Conservation (phyloP, 768 basidiomycete species). For the Lepiota subincarnata region DNA sequence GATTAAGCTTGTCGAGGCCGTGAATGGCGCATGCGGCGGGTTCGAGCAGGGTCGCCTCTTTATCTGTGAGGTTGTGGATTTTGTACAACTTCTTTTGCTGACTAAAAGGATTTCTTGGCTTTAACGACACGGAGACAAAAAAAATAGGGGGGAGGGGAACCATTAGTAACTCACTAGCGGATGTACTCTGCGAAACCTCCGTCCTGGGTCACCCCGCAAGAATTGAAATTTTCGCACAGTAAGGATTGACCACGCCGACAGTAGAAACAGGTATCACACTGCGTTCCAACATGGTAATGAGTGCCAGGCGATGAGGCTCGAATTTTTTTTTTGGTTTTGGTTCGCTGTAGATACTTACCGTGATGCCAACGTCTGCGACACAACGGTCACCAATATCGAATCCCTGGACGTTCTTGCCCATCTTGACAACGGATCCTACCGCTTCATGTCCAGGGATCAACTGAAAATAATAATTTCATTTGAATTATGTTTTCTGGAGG, state of each 20-base stretch:
- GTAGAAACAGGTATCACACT: conserved; percentile 86
- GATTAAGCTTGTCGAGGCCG: conserved; percentile 82
- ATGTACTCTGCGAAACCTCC: conserved; percentile 92
- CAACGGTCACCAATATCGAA: conserved; percentile 78
- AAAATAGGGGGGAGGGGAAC: neutral
- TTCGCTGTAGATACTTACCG: conserved; percentile 55
- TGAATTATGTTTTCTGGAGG: neutral
- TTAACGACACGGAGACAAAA: neutral
- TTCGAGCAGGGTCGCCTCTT: conserved; percentile 84
- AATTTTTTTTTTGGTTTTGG: neutral
- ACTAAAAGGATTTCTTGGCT: conserved; percentile 15
- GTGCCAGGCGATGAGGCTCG: conserved; percentile 2
- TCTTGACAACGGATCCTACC: conserved; percentile 66
- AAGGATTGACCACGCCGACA: conserved; percentile 81
- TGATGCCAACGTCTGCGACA: conserved; percentile 69
- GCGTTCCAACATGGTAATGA: conserved; percentile 2
- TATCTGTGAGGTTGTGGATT: conserved; percentile 81
- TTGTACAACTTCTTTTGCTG: conserved; percentile 76
- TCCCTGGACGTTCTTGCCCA: conserved; percentile 77
- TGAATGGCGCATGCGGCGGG: conserved; percentile 91
- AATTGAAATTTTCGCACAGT: conserved; percentile 81
- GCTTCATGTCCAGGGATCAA: conserved; percentile 44
- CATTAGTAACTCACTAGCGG: conserved; percentile 54
- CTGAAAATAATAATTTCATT: conserved; percentile 16
- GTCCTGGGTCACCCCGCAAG: conserved; percentile 73